These are phyloP conservation scores for Stevia rebaudiana DNA, from an alignment of 140 eudicot species.

Conservation along the genomic window DNA sequence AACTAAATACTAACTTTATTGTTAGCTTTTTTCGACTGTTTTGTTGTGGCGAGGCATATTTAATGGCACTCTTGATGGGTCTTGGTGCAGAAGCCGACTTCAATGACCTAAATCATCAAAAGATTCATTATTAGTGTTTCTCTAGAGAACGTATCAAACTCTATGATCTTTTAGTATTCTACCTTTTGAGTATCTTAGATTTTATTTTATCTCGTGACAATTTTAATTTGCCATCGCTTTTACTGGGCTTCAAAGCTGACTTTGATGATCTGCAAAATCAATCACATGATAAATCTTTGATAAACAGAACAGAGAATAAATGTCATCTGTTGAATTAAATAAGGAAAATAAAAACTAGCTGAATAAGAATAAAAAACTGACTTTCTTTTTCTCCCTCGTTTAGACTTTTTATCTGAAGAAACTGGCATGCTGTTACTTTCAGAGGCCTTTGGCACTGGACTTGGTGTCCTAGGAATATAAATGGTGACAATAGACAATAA, in stretches of 20 bases:
- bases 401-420: slow-evolving; percentile 21
- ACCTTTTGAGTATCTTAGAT: slow-evolving; percentile 39
- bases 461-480: slow-evolving; percentile 35
- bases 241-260: slow-evolving; percentile 28
- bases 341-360: neutral
- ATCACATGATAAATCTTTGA: slow-evolving; percentile 10
- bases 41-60: slow-evolving; percentile 26
- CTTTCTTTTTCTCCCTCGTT: slow-evolving; percentile 47
- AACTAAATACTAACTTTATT: slow-evolving; percentile 47
- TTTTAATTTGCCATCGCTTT: slow-evolving; percentile 16
- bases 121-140: neutral
- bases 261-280: slow-evolving; percentile 34
- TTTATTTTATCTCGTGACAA: slow-evolving; percentile 25
- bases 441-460: slow-evolving; percentile 24
- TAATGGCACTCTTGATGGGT: slow-evolving; percentile 33
- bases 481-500: neutral
- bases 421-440: slow-evolving; percentile 27
- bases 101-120: slow-evolving; percentile 36
- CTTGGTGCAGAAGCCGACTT: slow-evolving; percentile 34
- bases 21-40: slow-evolving; percentile 56
- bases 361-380: slow-evolving; percentile 22
- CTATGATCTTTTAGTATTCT: slow-evolving; percentile 8
- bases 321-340: neutral
- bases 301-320: neutral
- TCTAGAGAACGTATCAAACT: neutral